Conservation (phyloP, 352 stramenopile genomes). For the Plasmopara halstedii region DNA sequence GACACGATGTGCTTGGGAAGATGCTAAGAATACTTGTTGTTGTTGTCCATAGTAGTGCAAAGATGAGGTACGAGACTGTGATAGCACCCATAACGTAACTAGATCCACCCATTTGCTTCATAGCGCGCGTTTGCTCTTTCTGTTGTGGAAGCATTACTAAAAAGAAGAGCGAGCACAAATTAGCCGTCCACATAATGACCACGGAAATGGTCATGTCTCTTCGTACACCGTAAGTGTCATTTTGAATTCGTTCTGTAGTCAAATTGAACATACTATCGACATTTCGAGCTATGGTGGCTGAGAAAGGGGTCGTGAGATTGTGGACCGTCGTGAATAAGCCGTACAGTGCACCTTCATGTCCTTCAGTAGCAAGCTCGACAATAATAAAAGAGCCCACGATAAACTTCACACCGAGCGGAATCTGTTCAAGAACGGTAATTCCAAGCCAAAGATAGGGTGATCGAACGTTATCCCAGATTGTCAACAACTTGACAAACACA, state of each 20-base stretch:
- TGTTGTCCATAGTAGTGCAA: constrained; percentile 38
- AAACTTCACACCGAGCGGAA: constrained; percentile 42
- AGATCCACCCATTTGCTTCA: constrained; percentile 56
- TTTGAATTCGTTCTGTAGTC: constrained; percentile 36
- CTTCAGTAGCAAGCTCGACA: constrained; percentile 45
- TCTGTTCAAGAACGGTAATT: constrained; percentile 34
- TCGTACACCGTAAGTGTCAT: constrained; percentile 33
- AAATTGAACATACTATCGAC: constrained; percentile 40
- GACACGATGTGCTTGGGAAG: constrained; percentile 41
- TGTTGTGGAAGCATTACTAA: constrained; percentile 49
- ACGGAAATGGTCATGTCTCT: constrained; percentile 40
- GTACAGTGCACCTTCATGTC: constrained; percentile 58
- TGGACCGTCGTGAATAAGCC: constrained; percentile 51
- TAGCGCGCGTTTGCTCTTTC: constrained; percentile 48
- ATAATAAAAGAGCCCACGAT: constrained; percentile 52
- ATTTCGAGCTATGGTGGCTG: constrained; percentile 33
- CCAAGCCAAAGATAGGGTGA: constrained; percentile 44
- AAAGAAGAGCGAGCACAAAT: constrained; percentile 42
- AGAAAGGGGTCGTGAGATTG: constrained; percentile 43
- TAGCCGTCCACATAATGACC: constrained; percentile 45
- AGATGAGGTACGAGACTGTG: constrained; percentile 32
- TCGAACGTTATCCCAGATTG: constrained; percentile 46
- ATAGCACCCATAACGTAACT: constrained; percentile 40
- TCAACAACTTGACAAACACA: constrained; percentile 30
- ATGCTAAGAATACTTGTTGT: constrained; percentile 53